Evolutionary conservation across 192 early-diverging fungal genomes (phyloP).

Genomic region (Coemansia reversa): DNA sequence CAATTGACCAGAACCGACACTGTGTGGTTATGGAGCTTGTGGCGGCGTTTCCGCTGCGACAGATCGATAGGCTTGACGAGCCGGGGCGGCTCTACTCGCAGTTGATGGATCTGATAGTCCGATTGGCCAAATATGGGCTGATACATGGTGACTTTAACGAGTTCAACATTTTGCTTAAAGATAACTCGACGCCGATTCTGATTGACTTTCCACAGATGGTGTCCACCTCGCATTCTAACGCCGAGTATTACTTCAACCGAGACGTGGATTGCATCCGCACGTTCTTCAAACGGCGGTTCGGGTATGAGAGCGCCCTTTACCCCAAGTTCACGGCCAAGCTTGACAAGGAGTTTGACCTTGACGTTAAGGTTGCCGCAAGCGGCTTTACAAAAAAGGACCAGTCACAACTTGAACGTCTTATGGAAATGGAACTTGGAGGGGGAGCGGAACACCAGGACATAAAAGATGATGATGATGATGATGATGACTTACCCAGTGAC

Average conservation of each 20-base stretch:
- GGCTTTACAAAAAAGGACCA: slow-evolving; percentile 94
- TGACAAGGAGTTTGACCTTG: slow-evolving; percentile 84
- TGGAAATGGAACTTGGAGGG: slow-evolving; percentile 8
- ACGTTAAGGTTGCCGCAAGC: slow-evolving; percentile 95
- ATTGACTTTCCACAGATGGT: slow-evolving; percentile 99
- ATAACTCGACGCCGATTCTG: slow-evolving; percentile 78
- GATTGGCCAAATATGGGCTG: slow-evolving; percentile 88
- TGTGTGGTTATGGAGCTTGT: slow-evolving; percentile 96
- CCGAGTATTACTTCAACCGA: slow-evolving; percentile 97
- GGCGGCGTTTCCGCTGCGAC: slow-evolving; percentile 92
- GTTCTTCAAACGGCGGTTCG: slow-evolving; percentile 88
- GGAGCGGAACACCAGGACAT: not conserved
- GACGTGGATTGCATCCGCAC: slow-evolving; percentile 97
- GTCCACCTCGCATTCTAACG: slow-evolving; percentile 92
- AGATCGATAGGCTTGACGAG: slow-evolving; percentile 80
- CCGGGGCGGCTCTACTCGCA: slow-evolving; percentile 91
- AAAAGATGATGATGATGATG: slow-evolving; percentile 13
- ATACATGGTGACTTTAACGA: slow-evolving; percentile 99
- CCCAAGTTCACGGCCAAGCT: slow-evolving; percentile 84
- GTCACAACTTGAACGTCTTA: slow-evolving; percentile 69
- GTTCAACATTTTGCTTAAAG: slow-evolving; percentile 93
- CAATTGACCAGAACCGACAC: slow-evolving; percentile 91
- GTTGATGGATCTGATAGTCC: slow-evolving; percentile 95
- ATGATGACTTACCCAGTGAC: slow-evolving; percentile 20
- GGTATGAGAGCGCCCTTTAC: slow-evolving; percentile 88